Base-by-base conservation (phyloP, 2,329 filamentous ascomycete species). In the Ophidiomyces ophidiicola region DNA sequence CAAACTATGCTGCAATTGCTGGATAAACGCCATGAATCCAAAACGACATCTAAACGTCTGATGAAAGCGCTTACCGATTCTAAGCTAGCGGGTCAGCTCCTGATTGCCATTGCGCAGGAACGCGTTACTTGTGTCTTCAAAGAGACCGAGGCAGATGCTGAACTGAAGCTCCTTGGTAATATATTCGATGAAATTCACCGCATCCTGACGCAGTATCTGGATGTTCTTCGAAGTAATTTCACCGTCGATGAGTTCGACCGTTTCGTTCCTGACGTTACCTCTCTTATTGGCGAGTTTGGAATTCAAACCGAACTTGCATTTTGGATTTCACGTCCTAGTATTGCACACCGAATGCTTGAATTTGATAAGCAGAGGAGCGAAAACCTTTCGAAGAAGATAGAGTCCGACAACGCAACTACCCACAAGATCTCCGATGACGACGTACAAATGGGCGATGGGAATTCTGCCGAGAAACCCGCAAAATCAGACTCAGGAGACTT, bases 81-180 rank as follows among this genome's bases (percentile, higher is more conserved):
- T 0, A 77, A 77, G 35, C 71, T 96, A 36, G 83, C 82, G 17
- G 80, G 82, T 1, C 80, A 84, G 44, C 70, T 96, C 2, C 71
- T 98, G n/a, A 74, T 96, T 50, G 81, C 86, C 31, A 80, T 98
- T 50, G 83, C 87, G 0, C 87, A 94, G 54, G 86, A 94, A 58
- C 78, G 85, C 32, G 80, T 92, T 54, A 77, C 80, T n/a, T 90
- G 85, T 45, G 75, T 90, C 17, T 92, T 81, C 60, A 77, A 77
- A 28, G 72, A 80, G 5, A 76, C 85, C 24, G 54, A 58, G 32
- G 47, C 46, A 5, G 75, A 81, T 42, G 79, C 82, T 0, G 86
- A 92, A 45, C 78, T 94, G 56, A 98, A 98, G 58, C 79, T 87
- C 30, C 65, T 96, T 8, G 82, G 84, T 2, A 85, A 85, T 36